These are phyloP conservation scores for Tubosaeta brunneosetosa DNA, from an alignment of 768 basidiomycete genomes.

Conservation along the genomic window DNA sequence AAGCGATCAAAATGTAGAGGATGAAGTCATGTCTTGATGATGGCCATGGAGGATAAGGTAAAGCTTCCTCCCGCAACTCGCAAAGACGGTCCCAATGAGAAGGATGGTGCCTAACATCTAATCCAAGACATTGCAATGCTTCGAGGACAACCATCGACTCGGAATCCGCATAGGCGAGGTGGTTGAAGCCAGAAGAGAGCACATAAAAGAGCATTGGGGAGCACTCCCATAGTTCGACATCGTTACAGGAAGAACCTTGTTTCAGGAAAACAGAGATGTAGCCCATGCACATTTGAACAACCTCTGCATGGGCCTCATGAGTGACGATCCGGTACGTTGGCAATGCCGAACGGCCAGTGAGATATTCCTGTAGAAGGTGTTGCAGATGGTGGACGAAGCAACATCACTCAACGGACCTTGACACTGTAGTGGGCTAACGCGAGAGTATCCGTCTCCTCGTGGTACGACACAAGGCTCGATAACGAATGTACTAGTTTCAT, in stretches of 20 bases:
- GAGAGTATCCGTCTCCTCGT: background rate
- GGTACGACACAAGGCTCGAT: background rate
- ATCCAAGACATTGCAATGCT: background rate
- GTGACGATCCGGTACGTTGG: background rate
- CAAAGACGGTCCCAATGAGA: conserved; percentile 1
- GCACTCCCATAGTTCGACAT: background rate
- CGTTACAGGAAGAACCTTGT: background rate
- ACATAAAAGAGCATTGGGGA: background rate
- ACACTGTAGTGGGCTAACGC: background rate
- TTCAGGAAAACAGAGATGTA: background rate
- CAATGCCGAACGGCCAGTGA: background rate
- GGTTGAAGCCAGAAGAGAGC: background rate
- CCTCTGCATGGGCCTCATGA: background rate
- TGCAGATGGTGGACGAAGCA: too few relatives aligned
- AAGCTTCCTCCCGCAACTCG: background rate
- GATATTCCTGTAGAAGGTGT: conserved; percentile 1
- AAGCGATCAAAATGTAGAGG: conserved; percentile 1
- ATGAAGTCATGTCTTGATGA: background rate
- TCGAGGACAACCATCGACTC: background rate
- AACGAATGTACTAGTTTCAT: background rate
- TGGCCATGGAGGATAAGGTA: conserved; percentile 4
- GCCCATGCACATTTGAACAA: background rate
- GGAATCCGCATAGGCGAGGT: background rate
- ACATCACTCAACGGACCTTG: background rate
- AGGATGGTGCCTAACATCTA: background rate